Evolutionary conservation across 345 rosid genomes (phyloP).

Genomic region (Erysimum cheiranthoides): DNA sequence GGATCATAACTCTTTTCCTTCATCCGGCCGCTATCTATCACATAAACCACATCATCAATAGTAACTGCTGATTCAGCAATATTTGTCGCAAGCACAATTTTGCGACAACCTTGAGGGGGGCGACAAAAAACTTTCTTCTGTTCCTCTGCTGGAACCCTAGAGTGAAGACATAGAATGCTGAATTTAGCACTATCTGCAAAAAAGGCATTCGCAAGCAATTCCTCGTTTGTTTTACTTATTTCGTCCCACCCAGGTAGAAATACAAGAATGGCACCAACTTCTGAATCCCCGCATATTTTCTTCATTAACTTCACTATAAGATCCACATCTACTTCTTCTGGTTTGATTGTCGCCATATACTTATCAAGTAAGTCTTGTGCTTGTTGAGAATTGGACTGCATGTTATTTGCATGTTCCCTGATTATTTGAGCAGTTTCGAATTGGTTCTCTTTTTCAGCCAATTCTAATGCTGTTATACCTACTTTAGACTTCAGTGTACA

Average conservation of each 20-base stretch:
- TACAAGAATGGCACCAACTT: constrained; percentile 87
- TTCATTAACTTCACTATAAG: constrained; percentile 70
- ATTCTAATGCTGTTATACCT: constrained; percentile 70
- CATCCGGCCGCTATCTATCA: constrained; percentile 96
- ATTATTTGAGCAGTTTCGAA: constrained; percentile 69
- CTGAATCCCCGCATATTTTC: constrained; percentile 74
- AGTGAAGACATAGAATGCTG: constrained; percentile 76
- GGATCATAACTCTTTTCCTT: constrained; percentile 98
- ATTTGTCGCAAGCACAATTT: constrained; percentile 87
- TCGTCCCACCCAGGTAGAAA: constrained; percentile 99
- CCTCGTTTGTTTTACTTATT: constrained; percentile 66
- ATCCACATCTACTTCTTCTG: constrained; percentile 69
- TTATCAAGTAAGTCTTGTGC: constrained; percentile 63
- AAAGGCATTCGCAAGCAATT: constrained; percentile 54
- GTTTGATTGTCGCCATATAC: constrained; percentile 62
- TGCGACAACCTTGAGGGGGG: constrained; percentile 79
- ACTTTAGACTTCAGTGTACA: constrained; percentile 61
- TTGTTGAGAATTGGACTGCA: constrained; percentile 48
- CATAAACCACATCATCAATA: constrained; percentile 96
- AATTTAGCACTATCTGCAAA: constrained; percentile 66
- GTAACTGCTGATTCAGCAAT: constrained; percentile 95
- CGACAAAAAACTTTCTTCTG: constrained; percentile 79
- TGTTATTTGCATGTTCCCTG: constrained; percentile 52
- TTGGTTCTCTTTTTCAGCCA: constrained; percentile 73
- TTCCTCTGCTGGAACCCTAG: constrained; percentile 83